Conservation (phyloP, 768 basidiomycete species). For the Paxillus involutus region DNA sequence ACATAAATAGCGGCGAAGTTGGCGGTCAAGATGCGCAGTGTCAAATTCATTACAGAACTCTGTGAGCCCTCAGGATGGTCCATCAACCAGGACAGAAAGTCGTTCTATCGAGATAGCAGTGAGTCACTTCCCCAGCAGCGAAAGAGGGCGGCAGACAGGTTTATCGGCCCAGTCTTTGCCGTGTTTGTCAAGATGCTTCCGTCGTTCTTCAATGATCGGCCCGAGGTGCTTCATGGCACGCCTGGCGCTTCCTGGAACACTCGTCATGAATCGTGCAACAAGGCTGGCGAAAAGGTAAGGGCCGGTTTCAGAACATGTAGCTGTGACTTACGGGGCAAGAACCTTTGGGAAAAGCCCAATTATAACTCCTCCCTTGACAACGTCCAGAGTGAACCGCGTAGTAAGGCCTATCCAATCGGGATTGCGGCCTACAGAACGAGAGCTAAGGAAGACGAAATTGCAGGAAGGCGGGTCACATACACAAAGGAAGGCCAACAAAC, state of each 20-base stretch:
- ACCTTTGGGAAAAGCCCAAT: conserved; percentile 32
- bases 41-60: too few relatives aligned
- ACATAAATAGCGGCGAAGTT: too few relatives aligned
- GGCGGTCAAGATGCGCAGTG: too few relatives aligned
- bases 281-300: conserved; percentile 8
- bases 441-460: background rate
- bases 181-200: conserved; percentile 14
- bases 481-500: conserved; percentile 28
- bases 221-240: conserved; percentile 17
- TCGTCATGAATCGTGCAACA: conserved; percentile 12
- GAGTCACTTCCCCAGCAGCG: too few relatives aligned
- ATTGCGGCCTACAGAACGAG: conserved; percentile 32
- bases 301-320: background rate
- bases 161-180: conserved; percentile 28
- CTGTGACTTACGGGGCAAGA: conserved; percentile 27
- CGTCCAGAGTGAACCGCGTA: conserved; percentile 29
- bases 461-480: conserved; percentile 19
- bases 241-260: background rate
- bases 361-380: conserved; percentile 16
- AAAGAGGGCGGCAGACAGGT: conserved; percentile 21
- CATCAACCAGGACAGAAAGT: too few relatives aligned
- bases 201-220: conserved; percentile 31
- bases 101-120: too few relatives aligned
- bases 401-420: conserved; percentile 29
- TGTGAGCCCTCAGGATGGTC: too few relatives aligned